Evolutionary conservation across 1,284 basidiomycete species (phyloP), one percentile per base, ranked within the genome.

Genomic region (Trichosporon faecale): DNA sequence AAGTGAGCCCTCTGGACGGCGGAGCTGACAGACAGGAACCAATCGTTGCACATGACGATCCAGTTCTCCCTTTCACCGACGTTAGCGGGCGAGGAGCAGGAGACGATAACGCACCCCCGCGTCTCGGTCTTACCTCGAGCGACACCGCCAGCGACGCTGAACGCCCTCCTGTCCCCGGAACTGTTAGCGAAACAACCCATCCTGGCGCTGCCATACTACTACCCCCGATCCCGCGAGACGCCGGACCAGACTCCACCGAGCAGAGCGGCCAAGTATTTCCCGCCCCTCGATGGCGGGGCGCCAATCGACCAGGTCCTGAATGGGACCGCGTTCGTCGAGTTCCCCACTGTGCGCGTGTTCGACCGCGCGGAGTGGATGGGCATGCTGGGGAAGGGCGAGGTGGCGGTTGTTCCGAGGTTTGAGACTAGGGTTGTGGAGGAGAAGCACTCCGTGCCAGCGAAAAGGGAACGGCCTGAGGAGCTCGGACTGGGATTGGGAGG

Each of bases 261-360:
- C 8, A 46, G 70, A 27, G 69, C 69, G 63, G 73, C 68, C 66
- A 76, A 71, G 68, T 83, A 72, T 79, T 91, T 89, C 79, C 86
- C 89, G 73, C 87, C 86, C 37, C 82, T 93, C 5, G 87, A 91
- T 68, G 81, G 86, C 2, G 78, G 79, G 2, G 75, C 85, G 64
- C 80, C 86, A 18, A 84, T 95, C 18, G 78, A 81, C 7, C 76
- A 80, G 9, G 82, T 86, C 7, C 83, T 95, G 60, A 85, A 83
- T 61, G 84, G 88, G 60, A 91, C 88, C 65, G 85, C 88, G 40
- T 92, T 92, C 77, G 86, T 91, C 57, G 93, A 95, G 81, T 94
- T 88, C 76, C 93, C 93, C 3, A 89, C 88, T 0, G 88, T 95
- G 55, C 88, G 92, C 65, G 82, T 95, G 3, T 90, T 88, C 84